Percentiles rank a stretch among this genome's conserved stretches.
phyloP scores from a whole-genome alignment of 345 rosid species.

The Salix purpurea region DNA sequence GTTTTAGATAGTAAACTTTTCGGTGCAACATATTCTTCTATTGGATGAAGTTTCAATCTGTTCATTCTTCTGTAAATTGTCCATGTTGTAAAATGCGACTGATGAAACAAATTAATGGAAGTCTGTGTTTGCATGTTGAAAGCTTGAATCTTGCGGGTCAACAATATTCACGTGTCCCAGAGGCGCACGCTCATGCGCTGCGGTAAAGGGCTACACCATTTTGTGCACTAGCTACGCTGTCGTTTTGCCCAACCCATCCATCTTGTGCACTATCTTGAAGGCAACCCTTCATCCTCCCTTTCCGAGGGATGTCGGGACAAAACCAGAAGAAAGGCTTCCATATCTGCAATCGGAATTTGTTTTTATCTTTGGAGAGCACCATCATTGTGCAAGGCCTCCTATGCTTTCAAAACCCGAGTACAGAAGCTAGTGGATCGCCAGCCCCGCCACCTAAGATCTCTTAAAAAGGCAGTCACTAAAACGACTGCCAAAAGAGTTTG shows the following conservation, averaged over 20 bases:
- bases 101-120: slow-evolving; percentile 16
- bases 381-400: slow-evolving; percentile 33
- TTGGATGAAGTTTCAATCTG: slow-evolving; percentile 19
- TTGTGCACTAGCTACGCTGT: background rate
- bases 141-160: background rate
- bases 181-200: background rate
- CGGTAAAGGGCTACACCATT: background rate
- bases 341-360: slow-evolving; percentile 26
- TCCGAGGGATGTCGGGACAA: slow-evolving; percentile 13
- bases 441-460: slow-evolving; percentile 15
- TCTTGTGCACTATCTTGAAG: background rate
- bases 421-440: slow-evolving; percentile 37
- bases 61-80: slow-evolving; percentile 56
- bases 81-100: slow-evolving; percentile 28
- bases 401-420: slow-evolving; percentile 26
- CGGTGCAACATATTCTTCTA: slow-evolving; percentile 25
- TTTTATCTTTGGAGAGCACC: slow-evolving; percentile 26
- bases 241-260: background rate
- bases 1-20: slow-evolving; percentile 27
- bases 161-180: background rate
- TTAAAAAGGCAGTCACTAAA: slow-evolving; percentile 16
- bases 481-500: slow-evolving; percentile 21
- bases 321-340: slow-evolving; percentile 21
- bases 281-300: background rate
- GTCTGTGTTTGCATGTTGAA: background rate